Base-by-base conservation (phyloP, 2,329 filamentous ascomycete genomes). In the Penicillium crustosum region DNA sequence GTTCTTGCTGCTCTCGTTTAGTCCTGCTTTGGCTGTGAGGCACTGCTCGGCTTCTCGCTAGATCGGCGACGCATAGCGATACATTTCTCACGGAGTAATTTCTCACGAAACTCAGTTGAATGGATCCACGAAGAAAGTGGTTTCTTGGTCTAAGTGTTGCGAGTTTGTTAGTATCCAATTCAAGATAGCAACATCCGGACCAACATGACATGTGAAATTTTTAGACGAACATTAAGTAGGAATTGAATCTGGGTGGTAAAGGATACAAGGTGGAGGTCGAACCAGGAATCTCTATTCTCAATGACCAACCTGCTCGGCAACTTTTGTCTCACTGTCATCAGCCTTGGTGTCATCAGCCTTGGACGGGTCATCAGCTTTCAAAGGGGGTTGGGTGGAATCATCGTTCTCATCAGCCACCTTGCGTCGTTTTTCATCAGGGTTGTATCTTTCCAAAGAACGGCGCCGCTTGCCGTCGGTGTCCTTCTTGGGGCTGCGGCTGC, bases 381-480 rank as follows among this genome's bases (percentile, higher is more conserved):
- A 23, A 9, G 31, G 12, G 57, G 56, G 33, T 25, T 13, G 38
- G 59, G 60, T 39, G 62, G 61, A 35, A 42, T 68, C 66, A 50
- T 73, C 64, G 41, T 72, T 66, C 62, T 73, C 68, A 71, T 75
- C 75, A 71, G 75, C 69, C 61, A 72, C 70, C 63, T 71, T 76
- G 59, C 72, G 73, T 64, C 74, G 71, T 63, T 79, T 79, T 43
- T 75, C 72, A 68, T 70, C 70, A 54, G 73, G 77, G 53, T 75
- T 75, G 71, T 79, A 80, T 73, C 77, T 75, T 65, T 76, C 68
- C 57, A 79, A 65, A 15, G 79, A 81, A 52, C 75, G 75, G 57
- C 76, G 75, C 61, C 78, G 72, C 63, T 77, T 78, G 31, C 23
- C 29, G 8, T 51, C 53, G 54, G 70, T 69, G 44, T 76, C 74